Percentiles rank a stretch among this genome's conserved stretches.
phyloP scores from a whole-genome alignment of 2,329 filamentous ascomycete species.

The Amylocarpus encephaloides region DNA sequence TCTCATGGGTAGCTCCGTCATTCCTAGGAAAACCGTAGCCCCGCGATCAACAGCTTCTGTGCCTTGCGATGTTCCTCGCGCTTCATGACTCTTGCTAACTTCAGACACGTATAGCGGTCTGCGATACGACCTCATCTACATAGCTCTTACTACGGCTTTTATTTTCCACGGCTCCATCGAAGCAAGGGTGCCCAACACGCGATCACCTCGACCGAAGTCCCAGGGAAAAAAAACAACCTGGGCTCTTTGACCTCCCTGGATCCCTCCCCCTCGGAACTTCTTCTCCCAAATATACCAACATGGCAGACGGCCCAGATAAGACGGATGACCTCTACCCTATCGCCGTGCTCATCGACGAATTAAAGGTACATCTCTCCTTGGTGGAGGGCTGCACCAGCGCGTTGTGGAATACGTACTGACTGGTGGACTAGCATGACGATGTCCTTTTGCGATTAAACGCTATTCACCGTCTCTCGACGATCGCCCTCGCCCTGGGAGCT shows the following conservation, averaged over 20 bases:
- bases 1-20: slow-evolving; percentile 21
- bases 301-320: slow-evolving; percentile 84
- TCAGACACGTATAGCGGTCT: background rate
- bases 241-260: slow-evolving; percentile 28
- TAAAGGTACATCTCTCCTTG: slow-evolving; percentile 64
- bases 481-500: slow-evolving; percentile 89
- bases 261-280: slow-evolving; percentile 25
- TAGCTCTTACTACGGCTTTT: background rate
- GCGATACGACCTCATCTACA: background rate
- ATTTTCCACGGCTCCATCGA: slow-evolving; percentile 8
- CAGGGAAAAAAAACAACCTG: slow-evolving; percentile 31
- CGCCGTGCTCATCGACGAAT: slow-evolving; percentile 97
- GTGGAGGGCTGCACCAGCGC: slow-evolving; percentile 1
- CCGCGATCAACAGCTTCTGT: slow-evolving; percentile 13
- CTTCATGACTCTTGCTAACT: slow-evolving; percentile 2
- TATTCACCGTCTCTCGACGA: slow-evolving; percentile 95
- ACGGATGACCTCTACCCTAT: slow-evolving; percentile 99
- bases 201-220: slow-evolving; percentile 24
- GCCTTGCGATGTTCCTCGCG: background rate
- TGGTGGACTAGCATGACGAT: slow-evolving; percentile 75
- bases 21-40: slow-evolving; percentile 13
- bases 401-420: slow-evolving; percentile 15
- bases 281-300: slow-evolving; percentile 45
- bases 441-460: slow-evolving; percentile 96
- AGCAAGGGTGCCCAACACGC: slow-evolving; percentile 24